A percentile compares a stretch with the other conserved stretches of the same genome.
These are phyloP conservation scores for Schizochytrium sp. DNA, from an alignment of 108 stramenopile species.

Conservation along the genomic window DNA sequence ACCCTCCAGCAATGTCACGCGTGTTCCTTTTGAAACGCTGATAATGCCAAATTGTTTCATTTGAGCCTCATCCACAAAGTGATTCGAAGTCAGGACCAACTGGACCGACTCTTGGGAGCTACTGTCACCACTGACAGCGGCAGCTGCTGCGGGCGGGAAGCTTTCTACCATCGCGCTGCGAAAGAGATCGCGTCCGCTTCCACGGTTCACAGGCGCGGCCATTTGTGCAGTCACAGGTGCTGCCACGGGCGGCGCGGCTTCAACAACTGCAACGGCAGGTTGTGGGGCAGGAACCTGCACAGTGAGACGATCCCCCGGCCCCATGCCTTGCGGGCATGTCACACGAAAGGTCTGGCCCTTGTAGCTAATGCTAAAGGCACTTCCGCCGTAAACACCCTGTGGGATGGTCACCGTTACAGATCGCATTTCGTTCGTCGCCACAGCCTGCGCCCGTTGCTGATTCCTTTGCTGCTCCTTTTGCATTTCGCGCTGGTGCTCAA, in stretches of 20 bases:
- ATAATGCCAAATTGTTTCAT: neutral
- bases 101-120: neutral
- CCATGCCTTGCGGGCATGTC: neutral
- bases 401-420: neutral
- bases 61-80: neutral
- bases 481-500: neutral
- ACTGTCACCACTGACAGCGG: no score
- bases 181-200: neutral
- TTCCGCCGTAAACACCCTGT: neutral
- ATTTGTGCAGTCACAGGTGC: neutral
- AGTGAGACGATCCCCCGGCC: neutral
- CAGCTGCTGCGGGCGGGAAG: neutral
- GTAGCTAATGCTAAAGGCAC: neutral
- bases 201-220: neutral
- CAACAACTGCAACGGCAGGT: neutral
- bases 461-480: neutral
- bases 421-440: neutral
- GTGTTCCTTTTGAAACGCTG: neutral
- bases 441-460: neutral
- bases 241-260: neutral
- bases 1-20: neutral
- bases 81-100: neutral
- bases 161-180: neutral
- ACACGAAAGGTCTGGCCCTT: neutral
- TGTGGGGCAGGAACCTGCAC: neutral